Evolutionary conservation across 192 early-diverging fungal species (phyloP).

Genomic region (Entomortierella chlamydospora): DNA sequence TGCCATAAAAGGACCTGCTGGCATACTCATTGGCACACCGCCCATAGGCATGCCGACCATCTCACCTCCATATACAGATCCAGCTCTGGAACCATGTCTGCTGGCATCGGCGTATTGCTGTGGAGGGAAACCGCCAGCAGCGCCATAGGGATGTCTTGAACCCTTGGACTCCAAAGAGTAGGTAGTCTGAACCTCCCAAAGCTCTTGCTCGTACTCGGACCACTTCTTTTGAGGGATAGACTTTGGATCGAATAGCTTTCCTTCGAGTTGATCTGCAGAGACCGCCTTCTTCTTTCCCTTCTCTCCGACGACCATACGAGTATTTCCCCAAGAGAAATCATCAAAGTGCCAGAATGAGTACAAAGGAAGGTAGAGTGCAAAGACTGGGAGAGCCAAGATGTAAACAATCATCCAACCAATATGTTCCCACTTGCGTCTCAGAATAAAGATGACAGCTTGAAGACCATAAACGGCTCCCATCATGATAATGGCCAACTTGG

Average conservation of each 20-base stretch:
- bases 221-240: constrained; percentile 83
- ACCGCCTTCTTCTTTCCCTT: constrained; percentile 77
- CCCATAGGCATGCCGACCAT: background rate
- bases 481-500: constrained; percentile 87
- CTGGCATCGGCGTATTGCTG: constrained; percentile 18
- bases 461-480: constrained; percentile 87
- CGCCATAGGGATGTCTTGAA: constrained; percentile 58
- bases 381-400: constrained; percentile 90
- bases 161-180: constrained; percentile 63
- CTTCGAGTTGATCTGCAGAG: constrained; percentile 67
- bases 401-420: constrained; percentile 98
- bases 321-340: constrained; percentile 99
- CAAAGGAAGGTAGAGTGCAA: constrained; percentile 82
- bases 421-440: constrained; percentile 91
- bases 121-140: constrained; percentile 42
- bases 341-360: constrained; percentile 99
- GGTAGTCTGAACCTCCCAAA: constrained; percentile 71
- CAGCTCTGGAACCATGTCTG: constrained; percentile 46
- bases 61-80: constrained; percentile 56
- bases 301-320: constrained; percentile 90
- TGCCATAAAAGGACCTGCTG: constrained; percentile 21
- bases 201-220: constrained; percentile 83
- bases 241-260: constrained; percentile 77
- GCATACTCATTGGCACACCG: constrained; percentile 4
- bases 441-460: constrained; percentile 73